Percentiles rank a stretch among this genome's conserved stretches.
Evolutionary conservation across 2,329 filamentous ascomycete species (phyloP).

Genomic region (Didymella exigua): DNA sequence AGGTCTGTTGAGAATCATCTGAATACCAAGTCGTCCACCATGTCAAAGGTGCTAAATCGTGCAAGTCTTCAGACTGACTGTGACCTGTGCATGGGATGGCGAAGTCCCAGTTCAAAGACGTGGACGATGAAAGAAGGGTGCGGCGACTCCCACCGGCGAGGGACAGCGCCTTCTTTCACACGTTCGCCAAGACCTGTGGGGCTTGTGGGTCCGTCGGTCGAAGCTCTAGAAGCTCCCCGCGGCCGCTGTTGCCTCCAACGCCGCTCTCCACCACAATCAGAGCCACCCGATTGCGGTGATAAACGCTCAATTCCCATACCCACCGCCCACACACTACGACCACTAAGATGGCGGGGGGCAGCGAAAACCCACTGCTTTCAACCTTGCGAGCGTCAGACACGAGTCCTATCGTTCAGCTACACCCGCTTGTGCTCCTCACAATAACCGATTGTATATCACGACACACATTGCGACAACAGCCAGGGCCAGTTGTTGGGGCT

Average conservation of each 20-base stretch:
- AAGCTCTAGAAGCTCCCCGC: constrained; percentile 14
- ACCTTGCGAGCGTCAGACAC: constrained; percentile 65
- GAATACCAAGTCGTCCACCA: background rate
- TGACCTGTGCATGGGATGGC: background rate
- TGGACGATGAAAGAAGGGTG: background rate
- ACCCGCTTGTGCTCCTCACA: constrained; percentile 92
- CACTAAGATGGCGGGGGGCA: constrained; percentile 43
- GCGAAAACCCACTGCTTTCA: constrained; percentile 52
- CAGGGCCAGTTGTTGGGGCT: constrained; percentile 80
- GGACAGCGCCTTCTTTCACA: background rate
- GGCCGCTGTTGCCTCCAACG: constrained; percentile 5
- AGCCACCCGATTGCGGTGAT: constrained; percentile 1
- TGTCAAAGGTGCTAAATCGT: background rate
- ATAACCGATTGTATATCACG: constrained; percentile 97
- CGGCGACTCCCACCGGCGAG: no score
- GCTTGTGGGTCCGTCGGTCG: background rate
- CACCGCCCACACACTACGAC: background rate
- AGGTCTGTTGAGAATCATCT: background rate
- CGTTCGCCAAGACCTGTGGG: background rate
- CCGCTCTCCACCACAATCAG: constrained; percentile 1
- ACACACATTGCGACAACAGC: constrained; percentile 77
- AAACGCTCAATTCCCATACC: background rate
- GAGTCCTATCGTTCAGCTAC: constrained; percentile 79
- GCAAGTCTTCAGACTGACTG: background rate
- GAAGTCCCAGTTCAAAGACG: background rate